These are phyloP conservation scores for Coprinellus micaceus DNA, from an alignment of 768 basidiomycete genomes.

Conservation along the genomic window DNA sequence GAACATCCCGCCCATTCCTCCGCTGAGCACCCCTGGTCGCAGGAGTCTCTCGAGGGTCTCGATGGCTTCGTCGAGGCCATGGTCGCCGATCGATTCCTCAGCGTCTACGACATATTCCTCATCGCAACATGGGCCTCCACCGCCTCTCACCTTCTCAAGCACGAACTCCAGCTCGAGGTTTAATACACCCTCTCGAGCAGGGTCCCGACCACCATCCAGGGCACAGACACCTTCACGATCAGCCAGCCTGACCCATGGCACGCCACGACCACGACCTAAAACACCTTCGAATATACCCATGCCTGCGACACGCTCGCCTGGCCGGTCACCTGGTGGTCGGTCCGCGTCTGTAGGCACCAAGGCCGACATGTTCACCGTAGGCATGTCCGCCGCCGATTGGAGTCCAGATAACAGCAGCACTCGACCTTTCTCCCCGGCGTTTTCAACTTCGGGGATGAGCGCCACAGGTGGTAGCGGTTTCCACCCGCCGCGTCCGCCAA, in stretches of 20 bases:
- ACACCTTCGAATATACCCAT: conserved; percentile 79
- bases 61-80: conserved; percentile 74
- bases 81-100: conserved; percentile 74
- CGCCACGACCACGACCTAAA: conserved; percentile 66
- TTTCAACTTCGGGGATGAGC: conserved; percentile 44
- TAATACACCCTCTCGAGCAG: conserved; percentile 3
- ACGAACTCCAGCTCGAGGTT: conserved; percentile 3
- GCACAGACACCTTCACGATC: conserved; percentile 55
- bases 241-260: conserved; percentile 26
- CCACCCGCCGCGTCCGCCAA: conserved; percentile 71
- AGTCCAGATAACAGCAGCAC: conserved; percentile 3
- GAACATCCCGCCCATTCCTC: conserved; percentile 42
- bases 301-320: conserved; percentile 50
- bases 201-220: conserved; percentile 50
- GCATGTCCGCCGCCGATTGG: not conserved
- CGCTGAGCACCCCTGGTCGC: conserved; percentile 46
- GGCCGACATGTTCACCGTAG: conserved; percentile 28
- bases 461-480: conserved; percentile 36
- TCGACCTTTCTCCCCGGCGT: conserved; percentile 64
- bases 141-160: conserved; percentile 32
- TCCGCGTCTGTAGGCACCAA: conserved; percentile 33
- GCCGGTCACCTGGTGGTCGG: conserved; percentile 41
- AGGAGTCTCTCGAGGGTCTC: conserved; percentile 72
- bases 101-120: conserved; percentile 66
- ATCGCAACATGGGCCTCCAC: conserved; percentile 27